These are phyloP conservation scores for Erigeron philadelphicus DNA, from an alignment of 140 eudicot species.

Conservation along the genomic window DNA sequence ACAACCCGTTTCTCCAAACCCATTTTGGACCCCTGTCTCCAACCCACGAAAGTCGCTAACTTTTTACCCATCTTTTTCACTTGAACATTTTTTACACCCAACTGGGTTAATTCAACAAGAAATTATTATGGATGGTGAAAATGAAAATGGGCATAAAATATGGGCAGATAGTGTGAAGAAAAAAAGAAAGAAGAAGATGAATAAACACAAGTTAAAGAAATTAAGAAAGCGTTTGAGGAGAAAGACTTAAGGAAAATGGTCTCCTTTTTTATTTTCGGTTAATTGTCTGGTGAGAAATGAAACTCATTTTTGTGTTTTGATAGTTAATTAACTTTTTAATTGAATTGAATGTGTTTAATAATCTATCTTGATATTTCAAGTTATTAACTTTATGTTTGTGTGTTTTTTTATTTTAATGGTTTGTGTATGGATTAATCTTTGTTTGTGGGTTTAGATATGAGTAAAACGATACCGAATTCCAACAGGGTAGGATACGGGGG, in stretches of 20 bases:
- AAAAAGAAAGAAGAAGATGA: slow-evolving; percentile 95
- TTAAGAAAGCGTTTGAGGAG: slow-evolving; percentile 74
- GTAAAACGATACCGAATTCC: too few species aligned
- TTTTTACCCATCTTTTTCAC: slow-evolving; percentile 57
- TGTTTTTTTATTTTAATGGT: too few species aligned
- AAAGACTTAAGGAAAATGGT: slow-evolving; percentile 30
- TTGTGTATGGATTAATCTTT: too few species aligned
- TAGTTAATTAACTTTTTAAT: too few species aligned
- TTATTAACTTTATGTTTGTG: too few species aligned
- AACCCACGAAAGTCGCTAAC: not conserved
- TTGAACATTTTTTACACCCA: slow-evolving; percentile 50
- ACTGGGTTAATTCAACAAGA: slow-evolving; percentile 28
- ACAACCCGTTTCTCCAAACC: slow-evolving; percentile 21
- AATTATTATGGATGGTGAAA: slow-evolving; percentile 21
- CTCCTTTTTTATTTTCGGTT: not conserved
- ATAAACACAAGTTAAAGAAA: slow-evolving; percentile 87
- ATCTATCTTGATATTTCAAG: too few species aligned
- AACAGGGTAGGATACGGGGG: too few species aligned
- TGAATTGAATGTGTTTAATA: too few species aligned
- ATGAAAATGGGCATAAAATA: slow-evolving; percentile 29
- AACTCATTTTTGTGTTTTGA: not conserved
- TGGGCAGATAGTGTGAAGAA: slow-evolving; percentile 96
- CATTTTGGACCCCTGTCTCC: not conserved
- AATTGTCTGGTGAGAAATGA: slow-evolving; percentile 23
- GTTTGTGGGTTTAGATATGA: too few species aligned